phyloP scores from a whole-genome alignment of 495 filamentous ascomycete species.

The Pyronema omphalodes region DNA sequence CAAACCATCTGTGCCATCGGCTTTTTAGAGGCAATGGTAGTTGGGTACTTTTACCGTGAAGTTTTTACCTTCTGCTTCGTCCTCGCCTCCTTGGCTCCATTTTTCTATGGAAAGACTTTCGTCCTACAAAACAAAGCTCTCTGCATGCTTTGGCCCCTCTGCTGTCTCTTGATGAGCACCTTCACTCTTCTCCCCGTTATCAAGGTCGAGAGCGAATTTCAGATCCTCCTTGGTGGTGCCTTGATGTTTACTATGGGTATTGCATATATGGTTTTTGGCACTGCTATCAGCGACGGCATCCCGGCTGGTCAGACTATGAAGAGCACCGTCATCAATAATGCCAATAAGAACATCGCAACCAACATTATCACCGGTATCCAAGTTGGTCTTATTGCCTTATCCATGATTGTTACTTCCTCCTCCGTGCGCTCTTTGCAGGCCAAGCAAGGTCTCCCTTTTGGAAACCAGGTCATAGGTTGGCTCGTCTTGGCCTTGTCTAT shows the following conservation, averaged over 20 bases:
- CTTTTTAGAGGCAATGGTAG: conserved; percentile 66
- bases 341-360: neutral
- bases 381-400: conserved; percentile 63
- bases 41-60: conserved; percentile 80
- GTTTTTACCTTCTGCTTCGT: conserved; percentile 69
- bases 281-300: conserved; percentile 34
- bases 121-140: conserved; percentile 42
- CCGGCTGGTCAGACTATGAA: neutral
- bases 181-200: conserved; percentile 80
- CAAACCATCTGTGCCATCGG: conserved; percentile 48
- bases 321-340: neutral
- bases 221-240: conserved; percentile 32
- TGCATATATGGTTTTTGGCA: conserved; percentile 67
- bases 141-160: conserved; percentile 52
- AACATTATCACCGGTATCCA: conserved; percentile 21
- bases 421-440: conserved; percentile 68
- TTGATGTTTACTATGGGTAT: conserved; percentile 35
- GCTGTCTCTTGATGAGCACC: conserved; percentile 64
- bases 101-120: conserved; percentile 54
- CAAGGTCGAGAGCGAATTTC: conserved; percentile 57
- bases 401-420: conserved; percentile 71
- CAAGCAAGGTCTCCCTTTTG: conserved; percentile 68
- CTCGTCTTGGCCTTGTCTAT: conserved; percentile 66
- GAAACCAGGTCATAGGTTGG: conserved; percentile 84
- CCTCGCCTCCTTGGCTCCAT: conserved; percentile 58